Evolutionary conservation across 1,284 basidiomycete genomes (phyloP).

Genomic region (Cutaneotrichosporon arboriforme): DNA sequence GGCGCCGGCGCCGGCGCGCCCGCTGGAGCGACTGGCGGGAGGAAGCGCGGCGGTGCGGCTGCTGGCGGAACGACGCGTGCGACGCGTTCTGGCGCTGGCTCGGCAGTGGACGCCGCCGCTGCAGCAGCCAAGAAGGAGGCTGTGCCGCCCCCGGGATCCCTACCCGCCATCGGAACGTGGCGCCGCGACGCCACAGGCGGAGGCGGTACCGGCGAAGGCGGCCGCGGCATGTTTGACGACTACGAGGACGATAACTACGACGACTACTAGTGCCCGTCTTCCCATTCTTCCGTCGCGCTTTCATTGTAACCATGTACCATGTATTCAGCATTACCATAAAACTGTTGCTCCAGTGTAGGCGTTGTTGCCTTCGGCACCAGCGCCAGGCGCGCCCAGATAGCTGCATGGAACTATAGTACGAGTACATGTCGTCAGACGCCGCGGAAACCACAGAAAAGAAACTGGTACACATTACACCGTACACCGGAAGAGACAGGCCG

Average conservation of each 20-base stretch:
- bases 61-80: constrained; percentile 1
- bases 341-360: too few species aligned
- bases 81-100: background rate
- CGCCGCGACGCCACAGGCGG: constrained; percentile 56
- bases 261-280: constrained; percentile 26
- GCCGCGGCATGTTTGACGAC: constrained; percentile 41
- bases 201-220: constrained; percentile 39
- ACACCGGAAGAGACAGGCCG: background rate
- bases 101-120: background rate
- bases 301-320: background rate
- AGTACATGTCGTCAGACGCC: background rate
- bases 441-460: background rate
- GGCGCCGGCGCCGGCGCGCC: background rate
- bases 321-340: background rate
- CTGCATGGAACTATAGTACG: background rate
- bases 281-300: background rate
- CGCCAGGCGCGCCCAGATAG: too few species aligned
- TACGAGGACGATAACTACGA: constrained; percentile 44
- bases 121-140: constrained; percentile 17
- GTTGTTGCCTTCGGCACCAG: too few species aligned
- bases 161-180: constrained; percentile 40
- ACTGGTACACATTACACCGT: constrained; percentile 4
- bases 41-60: background rate
- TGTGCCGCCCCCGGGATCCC: constrained; percentile 11
- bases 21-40: too few species aligned